Evolutionary conservation across 805 yeast species (phyloP), one percentile per base, ranked within the genome.

Genomic region (Barnettozyma siamensis): DNA sequence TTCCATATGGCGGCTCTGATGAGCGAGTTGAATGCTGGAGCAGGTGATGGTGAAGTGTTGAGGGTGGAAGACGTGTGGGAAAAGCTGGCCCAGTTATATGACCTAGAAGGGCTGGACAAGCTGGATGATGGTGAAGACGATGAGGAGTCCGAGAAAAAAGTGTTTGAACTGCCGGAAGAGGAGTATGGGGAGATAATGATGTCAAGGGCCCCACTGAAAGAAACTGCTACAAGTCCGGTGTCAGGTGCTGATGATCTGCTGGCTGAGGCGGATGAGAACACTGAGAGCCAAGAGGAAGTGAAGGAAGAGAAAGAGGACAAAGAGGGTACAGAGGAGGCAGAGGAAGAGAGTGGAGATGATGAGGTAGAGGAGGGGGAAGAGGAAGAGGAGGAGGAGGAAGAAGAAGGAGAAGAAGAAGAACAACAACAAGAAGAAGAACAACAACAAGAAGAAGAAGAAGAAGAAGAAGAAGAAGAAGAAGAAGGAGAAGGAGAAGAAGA

Each of bases 81-180:
- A 20, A 79, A 76, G 53, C 65, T 86, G 21, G 62, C 52, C 2
- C 61, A 61, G 27, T 60, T 74, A 29, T 86, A 82, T 54, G 71
- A 84, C 50, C 60, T 84, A 38, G 66, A 70, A 7, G 75, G 73
- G 19, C 63, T 82, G 9, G 88, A 82, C 45, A 72, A 67, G 21
- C 47, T 80, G 18, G 88, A 75, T 43, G 65, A 65, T 35, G 59
- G 40, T 11, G 47, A 39, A 9, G 40, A 34, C 4, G 44, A 33
- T 9, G 21, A 34, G 10, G 31, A 34, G 20, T 26, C 7, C 7
- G 19, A 34, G 19, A 31, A 21, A 21, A 36, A 30, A 9, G 6
- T 16, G 19, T 32, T 42, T 33, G 40, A 38, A 20, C 24, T 35
- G 42, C 46, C 48, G 6, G 30, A 15, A 13, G 50, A 41, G n/a